Base-by-base conservation (phyloP, 805 yeast genomes). In the Cyberlindnera euphorbiiphila region DNA sequence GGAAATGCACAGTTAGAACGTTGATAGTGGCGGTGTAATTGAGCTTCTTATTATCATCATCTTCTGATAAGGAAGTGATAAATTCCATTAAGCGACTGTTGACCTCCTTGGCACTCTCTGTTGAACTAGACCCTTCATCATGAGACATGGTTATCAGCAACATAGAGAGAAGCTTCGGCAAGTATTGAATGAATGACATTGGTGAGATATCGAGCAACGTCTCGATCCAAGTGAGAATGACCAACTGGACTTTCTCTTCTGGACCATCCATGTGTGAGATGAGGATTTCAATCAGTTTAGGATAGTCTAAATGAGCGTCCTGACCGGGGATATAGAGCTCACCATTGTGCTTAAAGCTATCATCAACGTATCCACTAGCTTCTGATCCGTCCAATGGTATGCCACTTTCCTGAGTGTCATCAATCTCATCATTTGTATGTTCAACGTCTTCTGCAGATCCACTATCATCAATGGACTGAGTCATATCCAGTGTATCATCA, bases 161-260 rank as follows among this genome's bases (percentile, higher is more conserved):
- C 5, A 82, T 76, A 1, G 89, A 69, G 12, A 91, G 65, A 26
- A 91, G 67, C 37, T 85, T 81, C 2, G 96, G 87, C 36, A 86
- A 71, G 41, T 76, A 81, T 17, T 81, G 76, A 18, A 84, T 66
- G 44, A 91, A 80, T 31, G 89, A 83, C 26, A 71, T 67, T 1
- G 97, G 91, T 0, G 91, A 78, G 13, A 85, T 76, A 12, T 74
- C 76, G 18, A 93, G 61, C 23, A 93, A 66, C 13, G 79, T 78
- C 37, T 76, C 79, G 12, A 93, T 62, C 98, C 98, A 93, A 32
- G 78, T 76, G 34, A 91, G 65, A 0, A 86, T 86, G 4, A 84
- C 85, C 22, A 80, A 60, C 57, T 86, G 94, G 30, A 89, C 84
- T 49, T 85, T 85, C 29, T 74, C 76, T 43, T 79, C 87, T 1